These are phyloP conservation scores for Talaromyces adpressus DNA, from an alignment of 495 filamentous ascomycete species.

Conservation along the genomic window DNA sequence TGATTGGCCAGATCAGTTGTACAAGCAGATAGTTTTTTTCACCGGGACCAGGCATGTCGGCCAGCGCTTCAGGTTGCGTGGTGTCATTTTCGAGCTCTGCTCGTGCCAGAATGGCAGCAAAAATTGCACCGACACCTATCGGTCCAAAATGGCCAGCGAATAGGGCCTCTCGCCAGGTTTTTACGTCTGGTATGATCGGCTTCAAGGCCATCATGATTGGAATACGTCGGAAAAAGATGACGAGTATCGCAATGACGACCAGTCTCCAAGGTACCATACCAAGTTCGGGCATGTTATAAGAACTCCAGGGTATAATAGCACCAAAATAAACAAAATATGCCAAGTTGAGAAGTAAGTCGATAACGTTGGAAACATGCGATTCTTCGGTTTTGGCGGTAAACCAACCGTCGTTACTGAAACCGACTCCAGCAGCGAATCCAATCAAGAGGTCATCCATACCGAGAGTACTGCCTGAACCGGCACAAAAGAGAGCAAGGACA, in stretches of 20 bases:
- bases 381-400: constrained; percentile 98
- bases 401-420: constrained; percentile 99
- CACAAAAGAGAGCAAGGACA: constrained; percentile 90
- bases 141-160: constrained; percentile 99
- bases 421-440: constrained; percentile 89
- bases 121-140: constrained; percentile 96
- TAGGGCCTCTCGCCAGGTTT: constrained; percentile 96
- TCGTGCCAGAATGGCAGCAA: constrained; percentile 84
- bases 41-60: constrained; percentile 45
- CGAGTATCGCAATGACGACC: constrained; percentile 80
- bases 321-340: constrained; percentile 97
- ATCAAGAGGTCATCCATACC: constrained; percentile 96
- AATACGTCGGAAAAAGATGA: constrained; percentile 93
- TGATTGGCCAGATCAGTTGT: constrained; percentile 89
- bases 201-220: constrained; percentile 92
- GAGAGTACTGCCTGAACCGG: constrained; percentile 85
- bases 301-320: constrained; percentile 91
- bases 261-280: constrained; percentile 82
- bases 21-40: constrained; percentile 61
- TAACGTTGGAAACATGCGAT: constrained; percentile 97
- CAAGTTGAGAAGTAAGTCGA: constrained; percentile 94
- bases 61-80: constrained; percentile 65
- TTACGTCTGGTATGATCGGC: constrained; percentile 91
- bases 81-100: constrained; percentile 73
- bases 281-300: constrained; percentile 65